A percentile compares a stretch with the other conserved stretches of the same genome.
phyloP scores from a whole-genome alignment of 306 rosid species.

The Medicago arabica region DNA sequence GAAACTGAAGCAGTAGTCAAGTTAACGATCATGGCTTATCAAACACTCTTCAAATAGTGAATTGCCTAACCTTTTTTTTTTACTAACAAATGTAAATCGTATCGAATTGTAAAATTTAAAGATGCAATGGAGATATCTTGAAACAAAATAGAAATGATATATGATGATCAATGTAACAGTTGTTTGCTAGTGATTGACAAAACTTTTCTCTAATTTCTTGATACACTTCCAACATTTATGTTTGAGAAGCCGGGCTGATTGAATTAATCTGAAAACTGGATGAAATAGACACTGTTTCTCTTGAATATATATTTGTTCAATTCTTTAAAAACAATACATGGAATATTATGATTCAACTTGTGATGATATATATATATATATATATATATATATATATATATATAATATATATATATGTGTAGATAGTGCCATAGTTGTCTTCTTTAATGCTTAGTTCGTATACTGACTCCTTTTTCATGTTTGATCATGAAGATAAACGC shows the following conservation, averaged over 20 bases:
- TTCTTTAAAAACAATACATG: neutral
- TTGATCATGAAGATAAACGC: conserved; percentile 47
- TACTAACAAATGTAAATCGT: neutral
- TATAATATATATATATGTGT: neutral
- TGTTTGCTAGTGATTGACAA: neutral
- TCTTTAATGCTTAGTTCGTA: conserved; percentile 18
- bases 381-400: no score
- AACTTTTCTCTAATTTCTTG: neutral
- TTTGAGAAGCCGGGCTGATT: neutral
- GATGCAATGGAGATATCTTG: neutral
- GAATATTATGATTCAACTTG: neutral
- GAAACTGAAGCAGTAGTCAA: neutral
- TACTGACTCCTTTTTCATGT: conserved; percentile 18
- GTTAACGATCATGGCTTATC: neutral
- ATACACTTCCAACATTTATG: neutral
- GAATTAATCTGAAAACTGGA: neutral
- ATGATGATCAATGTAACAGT: neutral
- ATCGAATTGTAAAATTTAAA: neutral
- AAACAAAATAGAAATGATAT: neutral
- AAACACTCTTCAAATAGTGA: neutral
- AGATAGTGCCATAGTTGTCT: neutral
- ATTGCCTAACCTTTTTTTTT: neutral
- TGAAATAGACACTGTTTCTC: neutral
- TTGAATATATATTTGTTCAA: neutral
- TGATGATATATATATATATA: no score